Evolutionary conservation across 345 rosid genomes (phyloP).

Genomic region (Eucalyptus paniculata): DNA sequence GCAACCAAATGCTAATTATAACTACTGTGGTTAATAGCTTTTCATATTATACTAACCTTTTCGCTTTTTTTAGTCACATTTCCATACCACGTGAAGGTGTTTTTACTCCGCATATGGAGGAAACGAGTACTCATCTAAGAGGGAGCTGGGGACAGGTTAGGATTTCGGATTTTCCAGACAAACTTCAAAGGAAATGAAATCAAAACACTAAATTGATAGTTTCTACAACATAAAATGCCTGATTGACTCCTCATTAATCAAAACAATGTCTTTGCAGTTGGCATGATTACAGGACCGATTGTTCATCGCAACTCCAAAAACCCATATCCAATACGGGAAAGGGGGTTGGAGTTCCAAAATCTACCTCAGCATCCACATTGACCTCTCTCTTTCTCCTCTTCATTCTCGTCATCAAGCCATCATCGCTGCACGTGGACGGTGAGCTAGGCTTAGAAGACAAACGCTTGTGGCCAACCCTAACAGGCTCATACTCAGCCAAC

Average conservation of each 20-base stretch:
- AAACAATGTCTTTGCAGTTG: not conserved
- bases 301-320: not conserved
- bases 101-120: not conserved
- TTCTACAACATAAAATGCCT: not conserved
- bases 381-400: not conserved
- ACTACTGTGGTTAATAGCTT: no score
- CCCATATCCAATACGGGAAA: not conserved
- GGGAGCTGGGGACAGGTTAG: not conserved
- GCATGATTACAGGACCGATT: not conserved
- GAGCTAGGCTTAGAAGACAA: constrained; percentile 7
- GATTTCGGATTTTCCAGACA: not conserved
- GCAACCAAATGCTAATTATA: no score
- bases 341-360: not conserved
- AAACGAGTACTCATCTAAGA: not conserved
- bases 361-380: not conserved
- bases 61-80: not conserved
- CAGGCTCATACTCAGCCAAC: constrained; percentile 12
- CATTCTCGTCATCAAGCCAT: not conserved
- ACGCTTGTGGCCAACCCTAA: constrained; percentile 20
- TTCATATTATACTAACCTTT: no score
- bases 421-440: not conserved
- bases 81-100: not conserved
- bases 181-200: not conserved
- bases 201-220: not conserved
- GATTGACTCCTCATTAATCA: not conserved